Conservation (phyloP, 495 filamentous ascomycete species). For the Achaetomiella virescens region DNA sequence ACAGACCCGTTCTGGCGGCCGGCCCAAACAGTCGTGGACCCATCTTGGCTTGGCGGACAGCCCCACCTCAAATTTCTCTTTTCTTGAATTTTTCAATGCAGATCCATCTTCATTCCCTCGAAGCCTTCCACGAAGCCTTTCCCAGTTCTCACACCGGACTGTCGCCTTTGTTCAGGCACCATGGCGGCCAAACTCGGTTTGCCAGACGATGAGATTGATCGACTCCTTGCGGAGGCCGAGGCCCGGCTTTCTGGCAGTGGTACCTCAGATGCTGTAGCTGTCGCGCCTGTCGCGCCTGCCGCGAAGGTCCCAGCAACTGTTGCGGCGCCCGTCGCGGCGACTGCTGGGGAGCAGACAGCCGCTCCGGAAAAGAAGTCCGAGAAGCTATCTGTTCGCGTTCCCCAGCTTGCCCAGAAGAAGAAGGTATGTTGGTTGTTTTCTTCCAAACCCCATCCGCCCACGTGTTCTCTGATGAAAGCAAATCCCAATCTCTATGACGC, state of each 20-base stretch:
- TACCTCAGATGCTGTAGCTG: slow-evolving; percentile 10
- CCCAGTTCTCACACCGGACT: background rate
- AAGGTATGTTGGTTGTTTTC: slow-evolving; percentile 30
- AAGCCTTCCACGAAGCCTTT: background rate
- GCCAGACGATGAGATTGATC: slow-evolving; percentile 28
- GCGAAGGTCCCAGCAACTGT: slow-evolving; percentile 7
- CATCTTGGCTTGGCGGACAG: background rate
- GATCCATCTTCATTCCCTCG: background rate
- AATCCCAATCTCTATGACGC: slow-evolving; percentile 41
- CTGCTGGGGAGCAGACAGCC: slow-evolving; percentile 22
- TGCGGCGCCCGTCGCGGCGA: slow-evolving; percentile 11
- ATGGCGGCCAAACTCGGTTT: slow-evolving; percentile 21
- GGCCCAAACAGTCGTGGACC: background rate
- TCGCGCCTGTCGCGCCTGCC: background rate
- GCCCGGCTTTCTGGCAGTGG: slow-evolving; percentile 24
- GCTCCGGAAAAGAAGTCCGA: slow-evolving; percentile 21
- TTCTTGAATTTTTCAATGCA: slow-evolving; percentile 9
- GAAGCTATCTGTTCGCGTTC: slow-evolving; percentile 37
- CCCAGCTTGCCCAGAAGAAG: slow-evolving; percentile 34
- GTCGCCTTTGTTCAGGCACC: slow-evolving; percentile 1
- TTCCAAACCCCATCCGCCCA: background rate
- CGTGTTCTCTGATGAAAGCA: slow-evolving; percentile 34
- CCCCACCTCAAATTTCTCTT: slow-evolving; percentile 14
- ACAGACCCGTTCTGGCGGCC: slow-evolving; percentile 1
- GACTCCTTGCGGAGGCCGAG: slow-evolving; percentile 29